These are phyloP conservation scores for Malassezia japonica DNA, from an alignment of 1,284 basidiomycete genomes.

Conservation along the genomic window DNA sequence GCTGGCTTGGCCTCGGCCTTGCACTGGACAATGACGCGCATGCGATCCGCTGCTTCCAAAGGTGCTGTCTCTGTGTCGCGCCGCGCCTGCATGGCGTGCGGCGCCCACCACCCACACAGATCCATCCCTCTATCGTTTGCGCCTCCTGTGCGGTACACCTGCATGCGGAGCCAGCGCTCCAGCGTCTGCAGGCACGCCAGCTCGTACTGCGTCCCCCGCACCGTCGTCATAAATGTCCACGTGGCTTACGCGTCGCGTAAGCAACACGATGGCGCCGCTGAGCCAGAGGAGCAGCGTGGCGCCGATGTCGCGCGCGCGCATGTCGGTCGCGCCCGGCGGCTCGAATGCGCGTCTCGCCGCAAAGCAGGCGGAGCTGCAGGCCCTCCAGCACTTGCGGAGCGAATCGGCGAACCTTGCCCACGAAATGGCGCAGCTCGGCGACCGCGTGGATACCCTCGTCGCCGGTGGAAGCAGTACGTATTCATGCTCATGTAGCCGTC, in stretches of 20 bases:
- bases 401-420: slow-evolving; percentile 38
- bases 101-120: slow-evolving; percentile 84
- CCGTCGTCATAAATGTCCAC: slow-evolving; percentile 36
- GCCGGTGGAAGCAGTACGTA: slow-evolving; percentile 36
- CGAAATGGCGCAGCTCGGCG: slow-evolving; percentile 32
- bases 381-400: slow-evolving; percentile 31
- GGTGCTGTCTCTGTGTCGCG: slow-evolving; percentile 11
- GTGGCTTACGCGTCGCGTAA: slow-evolving; percentile 1
- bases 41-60: too few species aligned
- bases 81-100: slow-evolving; percentile 38
- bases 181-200: slow-evolving; percentile 59
- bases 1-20: slow-evolving; percentile 74
- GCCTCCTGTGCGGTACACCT: slow-evolving; percentile 63
- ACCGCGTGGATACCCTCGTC: slow-evolving; percentile 37
- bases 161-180: slow-evolving; percentile 64
- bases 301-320: slow-evolving; percentile 11
- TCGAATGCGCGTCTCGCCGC: slow-evolving; percentile 20
- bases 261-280: slow-evolving; percentile 1
- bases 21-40: slow-evolving; percentile 77
- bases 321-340: slow-evolving; percentile 13
- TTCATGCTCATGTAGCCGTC: slow-evolving; percentile 23
- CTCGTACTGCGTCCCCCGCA: slow-evolving; percentile 68
- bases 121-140: slow-evolving; percentile 75
- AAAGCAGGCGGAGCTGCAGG: slow-evolving; percentile 42
- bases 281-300: slow-evolving; percentile 14